Base-by-base conservation (phyloP, 202 grass and related monocot genomes). In the Setaria viridis region DNA sequence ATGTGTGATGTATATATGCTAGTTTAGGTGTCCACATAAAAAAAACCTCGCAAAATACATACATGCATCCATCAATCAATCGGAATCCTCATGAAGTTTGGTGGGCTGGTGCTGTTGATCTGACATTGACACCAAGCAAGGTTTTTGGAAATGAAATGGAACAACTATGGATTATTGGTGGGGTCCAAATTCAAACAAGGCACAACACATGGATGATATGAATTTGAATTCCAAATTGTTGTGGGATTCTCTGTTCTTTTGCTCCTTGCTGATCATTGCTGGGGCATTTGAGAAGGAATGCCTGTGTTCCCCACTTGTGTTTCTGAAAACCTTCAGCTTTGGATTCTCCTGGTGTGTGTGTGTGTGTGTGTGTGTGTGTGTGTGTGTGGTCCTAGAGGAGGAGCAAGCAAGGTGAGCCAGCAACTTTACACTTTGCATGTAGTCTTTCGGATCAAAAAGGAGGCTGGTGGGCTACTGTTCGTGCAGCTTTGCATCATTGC, bases 21-120 rank as follows among this genome's bases (percentile, higher is more conserved):
- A 70, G 82, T 81, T 85, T 71, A 77, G 25, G 77, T 71, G 82
- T 85, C 87, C 53, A 71, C 76, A 34, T 81, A 77, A 64, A 70
- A 64, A 70, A 89, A 25, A 21, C 21, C n/a, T 54, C 76, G 60
- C 42, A 25, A 25, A 14, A 37, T 25, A 59, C 74, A 43, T 3
- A 25, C 54, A 43, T 73, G 42, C 21, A 85, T 74, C 68, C 48
- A 81, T 81, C 87, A 67, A 67, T 80, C 87, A 53, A 34, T 85
- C 71, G 30, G 46, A 64, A 56, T 85, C 41, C 62, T 70, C 70
- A 70, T 77, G 21, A 77, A 63, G 14, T 13, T 80, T 15, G 41
- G 32, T 76, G 69, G n/a, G 51, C 67, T 46, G 43, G 21, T 63
- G 82, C 62, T 64, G 43, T 49, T 65, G 76, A 63, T 8, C 55